A percentile compares a stretch with the other conserved stretches of the same genome.
Evolutionary conservation across 768 basidiomycete species (phyloP).

Genomic region (Candolleomyces efflorescens): DNA sequence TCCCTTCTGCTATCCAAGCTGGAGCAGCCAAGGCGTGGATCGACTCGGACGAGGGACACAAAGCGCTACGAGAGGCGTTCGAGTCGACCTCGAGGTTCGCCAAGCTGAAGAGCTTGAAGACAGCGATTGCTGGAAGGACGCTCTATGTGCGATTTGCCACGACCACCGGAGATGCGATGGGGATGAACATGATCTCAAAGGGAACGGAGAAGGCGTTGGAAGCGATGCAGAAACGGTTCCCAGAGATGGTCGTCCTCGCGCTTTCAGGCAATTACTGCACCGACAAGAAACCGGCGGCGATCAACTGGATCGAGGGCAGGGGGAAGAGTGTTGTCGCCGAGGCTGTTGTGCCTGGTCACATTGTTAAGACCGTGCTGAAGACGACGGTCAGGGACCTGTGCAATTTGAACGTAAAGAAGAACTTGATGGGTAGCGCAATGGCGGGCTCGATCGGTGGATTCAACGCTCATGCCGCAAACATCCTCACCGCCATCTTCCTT

Average conservation of each 20-base stretch:
- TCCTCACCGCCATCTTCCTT: slow-evolving; percentile 85
- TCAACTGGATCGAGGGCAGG: slow-evolving; percentile 99
- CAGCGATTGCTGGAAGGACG: slow-evolving; percentile 88
- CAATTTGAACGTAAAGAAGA: slow-evolving; percentile 95
- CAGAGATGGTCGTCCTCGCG: slow-evolving; percentile 81
- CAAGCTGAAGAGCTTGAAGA: slow-evolving; percentile 48
- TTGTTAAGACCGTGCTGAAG: slow-evolving; percentile 90
- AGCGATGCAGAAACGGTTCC: slow-evolving; percentile 71
- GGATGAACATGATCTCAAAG: slow-evolving; percentile 99
- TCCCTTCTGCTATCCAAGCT: slow-evolving; percentile 75
- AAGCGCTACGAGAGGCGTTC: slow-evolving; percentile 78
- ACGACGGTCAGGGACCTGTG: slow-evolving; percentile 90
- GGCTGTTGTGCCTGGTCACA: slow-evolving; percentile 33
- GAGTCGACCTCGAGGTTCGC: slow-evolving; percentile 88
- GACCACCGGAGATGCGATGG: slow-evolving; percentile 97
- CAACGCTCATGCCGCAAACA: slow-evolving; percentile 52
- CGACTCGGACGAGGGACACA: slow-evolving; percentile 73
- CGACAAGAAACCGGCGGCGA: slow-evolving; percentile 65
- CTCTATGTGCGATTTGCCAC: slow-evolving; percentile 93
- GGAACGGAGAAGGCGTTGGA: slow-evolving; percentile 95
- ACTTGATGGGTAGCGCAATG: slow-evolving; percentile 96
- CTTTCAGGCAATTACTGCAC: too few relatives aligned
- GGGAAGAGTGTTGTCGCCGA: slow-evolving; percentile 96
- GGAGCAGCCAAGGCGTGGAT: slow-evolving; percentile 88
- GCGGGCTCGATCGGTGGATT: slow-evolving; percentile 95